Conservation (phyloP, 2,329 filamentous ascomycete species). For the Phialophora tarda region DNA sequence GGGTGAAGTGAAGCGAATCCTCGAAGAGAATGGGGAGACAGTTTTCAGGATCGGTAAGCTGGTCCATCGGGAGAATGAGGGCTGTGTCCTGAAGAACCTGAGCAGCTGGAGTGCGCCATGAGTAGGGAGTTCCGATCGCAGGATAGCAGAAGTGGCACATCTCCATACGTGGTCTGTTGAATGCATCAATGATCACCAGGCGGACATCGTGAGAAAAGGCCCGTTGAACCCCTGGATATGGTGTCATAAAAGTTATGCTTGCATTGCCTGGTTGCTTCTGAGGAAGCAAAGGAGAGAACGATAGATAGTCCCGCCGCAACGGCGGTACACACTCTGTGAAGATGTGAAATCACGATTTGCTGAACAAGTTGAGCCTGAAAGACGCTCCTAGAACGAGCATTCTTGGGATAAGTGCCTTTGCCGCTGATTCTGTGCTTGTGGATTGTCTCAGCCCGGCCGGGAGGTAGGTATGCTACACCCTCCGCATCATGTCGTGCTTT, state of each 20-base stretch:
- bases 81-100: slow-evolving; percentile 68
- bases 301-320: background rate
- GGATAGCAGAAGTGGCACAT: background rate
- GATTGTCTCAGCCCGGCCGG: background rate
- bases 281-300: background rate
- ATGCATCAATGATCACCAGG: too few relatives aligned
- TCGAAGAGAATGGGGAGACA: slow-evolving; percentile 73
- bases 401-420: background rate
- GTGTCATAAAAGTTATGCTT: background rate
- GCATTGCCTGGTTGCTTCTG: background rate
- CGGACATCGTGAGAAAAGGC: too few relatives aligned
- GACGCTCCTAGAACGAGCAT: background rate
- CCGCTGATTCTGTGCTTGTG: background rate
- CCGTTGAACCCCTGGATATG: too few relatives aligned
- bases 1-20: slow-evolving; percentile 62
- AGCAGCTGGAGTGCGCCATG: slow-evolving; percentile 48
- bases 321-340: background rate
- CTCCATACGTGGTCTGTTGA: too few relatives aligned
- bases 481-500: background rate
- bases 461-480: background rate
- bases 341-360: background rate
- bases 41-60: slow-evolving; percentile 79
- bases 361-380: background rate
- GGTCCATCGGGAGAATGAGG: slow-evolving; percentile 55
- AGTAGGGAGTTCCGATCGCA: background rate